Evolutionary conservation across 768 basidiomycete genomes (phyloP), one percentile per base, ranked within the genome.

Genomic region (Collybia sordida): DNA sequence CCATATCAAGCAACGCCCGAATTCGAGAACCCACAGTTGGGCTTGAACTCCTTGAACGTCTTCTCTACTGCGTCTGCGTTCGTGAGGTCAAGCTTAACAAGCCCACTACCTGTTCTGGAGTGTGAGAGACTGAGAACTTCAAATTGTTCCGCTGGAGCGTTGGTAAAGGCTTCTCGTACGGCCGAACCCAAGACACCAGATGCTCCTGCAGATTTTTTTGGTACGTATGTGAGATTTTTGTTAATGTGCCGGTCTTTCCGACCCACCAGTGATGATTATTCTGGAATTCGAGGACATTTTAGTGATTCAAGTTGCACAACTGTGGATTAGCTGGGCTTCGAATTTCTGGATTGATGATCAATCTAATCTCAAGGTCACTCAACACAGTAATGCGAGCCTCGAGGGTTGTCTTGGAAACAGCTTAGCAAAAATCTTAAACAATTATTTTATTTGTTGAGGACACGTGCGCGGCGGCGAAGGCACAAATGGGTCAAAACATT

Each of bases 131-230:
- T 86, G 45, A 86, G 69, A 38, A 88, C 80, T 56, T 78, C 69
- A 49, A 70, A 61, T 17, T 52, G 51, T 8, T 61, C 21, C 18
- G 28, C 61, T 5, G 68, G 54, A 9, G 59, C 53, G 19, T 55
- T 58, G 31, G 74, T 72, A 74, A 94, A 93, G 2, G 87, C 83
- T 21, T 72, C 63, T 62, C 79, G 80, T 7, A 96, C 81, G 0
- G 90, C 90, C 6, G 86, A 74, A 8, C 96, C 96, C 9, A 98
- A 81, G 7, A 98, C 80, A 23, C 96, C 96, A 28, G 93, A 95
- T 49, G 94, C 94, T 54, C 94, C 94, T 94, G 68, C 15, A 41
- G n/a, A 45, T 24, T 51, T 36, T 27, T 17, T 11, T 21, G 12
- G 6, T 15, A 40, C 11, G 28, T 24, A 9, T 24, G 21, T 5